Evolutionary conservation across 139 green algal species (phyloP), one percentile per base, ranked within the genome.

Genomic region (Penium margaritaceum): DNA sequence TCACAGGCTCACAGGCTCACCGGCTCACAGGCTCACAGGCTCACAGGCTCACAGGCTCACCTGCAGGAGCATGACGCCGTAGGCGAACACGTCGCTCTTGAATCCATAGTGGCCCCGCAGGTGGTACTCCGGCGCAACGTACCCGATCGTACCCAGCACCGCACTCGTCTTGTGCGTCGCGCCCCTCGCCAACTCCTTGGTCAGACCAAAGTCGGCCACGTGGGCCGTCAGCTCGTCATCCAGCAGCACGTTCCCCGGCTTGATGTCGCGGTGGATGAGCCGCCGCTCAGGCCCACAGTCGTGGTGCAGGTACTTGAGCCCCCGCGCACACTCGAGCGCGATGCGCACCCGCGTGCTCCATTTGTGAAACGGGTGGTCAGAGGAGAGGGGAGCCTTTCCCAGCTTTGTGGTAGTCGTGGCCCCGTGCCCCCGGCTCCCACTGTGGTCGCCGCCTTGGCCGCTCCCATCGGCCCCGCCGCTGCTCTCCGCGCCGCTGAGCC

Each of bases 221-320:
- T 69, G 12, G 15, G 61, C 61, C 37, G 57, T n/a, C 61, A 69
- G 35, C 36, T 69, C 61, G 36, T 69, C 61, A n/a, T 69, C 61
- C 61, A 69, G 21, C 17, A 69, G 61, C 6, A 69, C 57, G 61
- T 69, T 69, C 9, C 14, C n/a, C 12, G 61, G 61, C 61, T 69
- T 69, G 15, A 69, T 53, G 29, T 69, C 61, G 55, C 55, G 55
- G 55, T 64, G 55, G 55, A 64, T 64, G 30, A 64, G n/a, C n/a
- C n/a, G 9, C 9, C 15, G 37, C n/a, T n/a, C n/a, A 12, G 62
- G 62, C 19, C 15, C 14, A 5, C 9, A 47, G 29, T 70, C 62
- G 30, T 70, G 62, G 37, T 70, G 62, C 36, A 70, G 62, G 62
- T 70, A 70, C 37, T 70, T 70, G 62, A 70, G 27, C 29, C 62